Evolutionary conservation across 495 filamentous ascomycete species (phyloP), one percentile per base, ranked within the genome.

Genomic region (Echria macrotheca): DNA sequence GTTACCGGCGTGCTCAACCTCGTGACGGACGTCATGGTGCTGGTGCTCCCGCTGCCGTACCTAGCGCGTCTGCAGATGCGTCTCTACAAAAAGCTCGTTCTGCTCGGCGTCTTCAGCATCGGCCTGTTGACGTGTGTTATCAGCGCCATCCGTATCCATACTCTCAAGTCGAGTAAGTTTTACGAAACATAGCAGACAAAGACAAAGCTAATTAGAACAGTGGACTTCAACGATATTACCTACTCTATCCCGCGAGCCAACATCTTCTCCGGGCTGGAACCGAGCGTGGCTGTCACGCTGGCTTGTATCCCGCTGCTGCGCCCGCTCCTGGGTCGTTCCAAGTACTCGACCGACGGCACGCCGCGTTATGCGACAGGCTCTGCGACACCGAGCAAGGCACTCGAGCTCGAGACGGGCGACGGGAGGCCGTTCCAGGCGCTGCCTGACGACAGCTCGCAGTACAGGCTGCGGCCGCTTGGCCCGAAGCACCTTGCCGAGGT

Each of bases 61-160:
- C 37, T 65, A 12, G 17, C 51, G 4, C 36, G 44, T 3, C 35
- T 65, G 23, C 58, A 59, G 17, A 39, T 65, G 39, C 44, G 52
- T n/a, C 46, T 50, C 44, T 44, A 47, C 19, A 65, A 62, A 24
- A 55, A 55, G 33, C 31, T 65, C 18, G 36, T 52, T 18, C 33
- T 65, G 8, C 19, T 52, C 8, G 54, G 49, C 42, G 53, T 54
- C 14, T 65, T 65, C 18, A 41, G 56, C n/a, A 42, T 65, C 19
- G 54, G 57, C n/a, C 41, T 62, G 24, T 48, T 65, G 61, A 61
- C 59, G 12, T 59, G 56, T 41, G 49, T 65, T 26, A 42, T 65
- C 23, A 56, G 51, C 25, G 46, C 55, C 17, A 24, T 58, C 12
- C 58, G 56, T 11, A 47, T 65, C 41, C 40, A 43, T 28, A 50